Evolutionary conservation across 2,329 filamentous ascomycete genomes (phyloP).

Genomic region (Verticillium nonalfalfae): DNA sequence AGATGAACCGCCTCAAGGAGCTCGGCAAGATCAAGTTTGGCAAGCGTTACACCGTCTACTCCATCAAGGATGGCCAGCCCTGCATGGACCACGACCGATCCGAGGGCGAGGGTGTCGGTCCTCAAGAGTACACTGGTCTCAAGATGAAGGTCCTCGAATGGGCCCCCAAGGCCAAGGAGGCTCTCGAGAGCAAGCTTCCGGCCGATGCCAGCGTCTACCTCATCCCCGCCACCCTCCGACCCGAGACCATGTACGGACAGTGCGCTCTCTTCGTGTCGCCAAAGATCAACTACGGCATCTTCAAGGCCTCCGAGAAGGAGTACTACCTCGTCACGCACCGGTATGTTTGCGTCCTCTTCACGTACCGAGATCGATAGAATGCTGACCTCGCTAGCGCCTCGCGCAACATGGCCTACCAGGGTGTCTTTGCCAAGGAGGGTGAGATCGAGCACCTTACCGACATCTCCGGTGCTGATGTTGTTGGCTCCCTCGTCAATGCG

Average conservation of each 20-base stretch:
- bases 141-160: conserved; percentile 91
- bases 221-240: conserved; percentile 83
- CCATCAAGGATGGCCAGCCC: conserved; percentile 36
- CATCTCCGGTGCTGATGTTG: conserved; percentile 68
- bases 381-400: conserved; percentile 47
- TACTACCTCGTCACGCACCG: conserved; percentile 81
- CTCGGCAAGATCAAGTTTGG: conserved; percentile 91
- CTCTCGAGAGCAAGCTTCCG: conserved; percentile 72
- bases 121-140: conserved; percentile 65
- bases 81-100: conserved; percentile 43
- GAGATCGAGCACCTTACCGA: conserved; percentile 46
- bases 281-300: conserved; percentile 82
- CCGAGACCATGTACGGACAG: conserved; percentile 99
- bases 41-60: conserved; percentile 87
- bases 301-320: conserved; percentile 69
- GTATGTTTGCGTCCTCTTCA: not conserved
- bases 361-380: no score
- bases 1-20: conserved; percentile 89
- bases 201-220: conserved; percentile 77
- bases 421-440: not conserved
- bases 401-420: conserved; percentile 93
- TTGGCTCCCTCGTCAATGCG: conserved; percentile 85
- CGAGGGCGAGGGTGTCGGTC: conserved; percentile 32
- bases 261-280: conserved; percentile 94
- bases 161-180: conserved; percentile 67